Conservation (phyloP, 2,329 filamentous ascomycete species). For the Cladosporium sp. region DNA sequence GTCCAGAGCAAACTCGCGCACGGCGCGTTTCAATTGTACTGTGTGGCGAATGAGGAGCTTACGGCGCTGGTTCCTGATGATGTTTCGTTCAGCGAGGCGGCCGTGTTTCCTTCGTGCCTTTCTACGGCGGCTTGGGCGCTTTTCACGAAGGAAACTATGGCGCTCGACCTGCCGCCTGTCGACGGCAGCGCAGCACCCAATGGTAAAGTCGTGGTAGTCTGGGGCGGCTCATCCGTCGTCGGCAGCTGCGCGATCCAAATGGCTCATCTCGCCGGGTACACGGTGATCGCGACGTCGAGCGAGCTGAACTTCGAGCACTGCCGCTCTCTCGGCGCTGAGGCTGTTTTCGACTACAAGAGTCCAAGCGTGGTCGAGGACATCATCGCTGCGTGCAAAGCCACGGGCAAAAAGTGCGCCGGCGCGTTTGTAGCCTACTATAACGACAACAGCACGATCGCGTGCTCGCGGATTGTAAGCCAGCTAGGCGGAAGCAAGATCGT, state of each 20-base stretch:
- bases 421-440: conserved; percentile 42
- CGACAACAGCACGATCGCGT: conserved; percentile 14
- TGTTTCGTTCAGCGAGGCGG: conserved; percentile 24
- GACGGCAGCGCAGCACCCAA: conserved; percentile 24
- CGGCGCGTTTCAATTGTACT: conserved; percentile 29
- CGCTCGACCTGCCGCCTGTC: conserved; percentile 18
- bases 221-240: conserved; percentile 56
- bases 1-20: conserved; percentile 23
- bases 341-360: conserved; percentile 51
- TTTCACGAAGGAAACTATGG: conserved; percentile 21
- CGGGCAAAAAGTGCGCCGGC: conserved; percentile 23
- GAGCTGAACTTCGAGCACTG: conserved; percentile 44
- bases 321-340: conserved; percentile 46
- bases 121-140: conserved; percentile 26
- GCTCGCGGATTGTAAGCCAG: conserved; percentile 19
- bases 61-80: conserved; percentile 24
- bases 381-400: conserved; percentile 29
- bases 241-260: conserved; percentile 53
- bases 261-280: conserved; percentile 50
- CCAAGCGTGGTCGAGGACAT: conserved; percentile 36
- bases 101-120: conserved; percentile 26
- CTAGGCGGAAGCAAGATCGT: conserved; percentile 20
- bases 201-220: conserved; percentile 47
- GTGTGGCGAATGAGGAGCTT: conserved; percentile 20
- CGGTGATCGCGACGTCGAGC: conserved; percentile 40